phyloP scores from a whole-genome alignment of 2,329 filamentous ascomycete species.

The Aspergillus novofumigatus region DNA sequence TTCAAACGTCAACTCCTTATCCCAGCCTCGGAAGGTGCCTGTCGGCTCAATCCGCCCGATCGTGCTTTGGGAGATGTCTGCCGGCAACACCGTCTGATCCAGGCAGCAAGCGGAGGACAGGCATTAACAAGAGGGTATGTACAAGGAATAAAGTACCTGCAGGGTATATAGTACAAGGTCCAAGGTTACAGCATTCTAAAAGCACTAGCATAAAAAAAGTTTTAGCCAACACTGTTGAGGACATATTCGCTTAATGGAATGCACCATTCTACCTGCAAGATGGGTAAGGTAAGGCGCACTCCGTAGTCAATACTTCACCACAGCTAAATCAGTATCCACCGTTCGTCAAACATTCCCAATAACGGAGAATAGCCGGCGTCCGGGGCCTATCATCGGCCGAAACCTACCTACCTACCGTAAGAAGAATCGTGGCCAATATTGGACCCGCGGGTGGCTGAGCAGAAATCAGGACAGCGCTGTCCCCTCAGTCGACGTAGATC shows the following conservation, averaged over 20 bases:
- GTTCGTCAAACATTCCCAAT: background rate
- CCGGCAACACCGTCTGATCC: background rate
- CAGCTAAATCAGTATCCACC: no score
- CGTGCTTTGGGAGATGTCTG: background rate
- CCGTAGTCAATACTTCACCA: background rate
- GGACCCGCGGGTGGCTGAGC: no score
- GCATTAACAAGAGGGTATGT: no score
- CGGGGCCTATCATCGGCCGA: background rate
- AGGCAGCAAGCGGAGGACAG: background rate
- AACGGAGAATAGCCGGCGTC: background rate
- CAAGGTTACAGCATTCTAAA: background rate
- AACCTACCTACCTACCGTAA: background rate
- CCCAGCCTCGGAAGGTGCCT: background rate
- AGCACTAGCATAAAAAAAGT: no score
- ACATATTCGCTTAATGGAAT: background rate
- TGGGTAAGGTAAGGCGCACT: background rate
- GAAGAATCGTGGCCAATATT: no score
- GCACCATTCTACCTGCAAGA: background rate
- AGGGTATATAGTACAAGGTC: background rate
- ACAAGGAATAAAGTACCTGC: background rate
- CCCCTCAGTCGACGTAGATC: background rate
- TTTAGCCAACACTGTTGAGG: background rate
- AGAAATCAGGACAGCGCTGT: background rate
- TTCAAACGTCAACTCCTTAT: background rate
- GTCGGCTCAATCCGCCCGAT: background rate